phyloP scores from a whole-genome alignment of 2,329 filamentous ascomycete genomes.

The Ascochyta viciae-villosae region DNA sequence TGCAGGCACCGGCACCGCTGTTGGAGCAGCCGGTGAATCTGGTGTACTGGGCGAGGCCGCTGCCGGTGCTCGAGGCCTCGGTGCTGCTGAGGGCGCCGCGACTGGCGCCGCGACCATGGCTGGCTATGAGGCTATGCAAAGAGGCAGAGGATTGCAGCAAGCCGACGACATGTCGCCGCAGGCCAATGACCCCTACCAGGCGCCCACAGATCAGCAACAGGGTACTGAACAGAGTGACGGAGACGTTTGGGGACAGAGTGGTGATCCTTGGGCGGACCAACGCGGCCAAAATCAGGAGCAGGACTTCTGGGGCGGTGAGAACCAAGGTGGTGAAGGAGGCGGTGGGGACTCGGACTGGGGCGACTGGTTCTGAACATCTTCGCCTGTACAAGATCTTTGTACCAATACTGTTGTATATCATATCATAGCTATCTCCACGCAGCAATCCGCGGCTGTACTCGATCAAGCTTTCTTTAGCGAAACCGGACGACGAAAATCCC shows the following conservation, averaged over 20 bases:
- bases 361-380: slow-evolving; percentile 31
- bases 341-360: slow-evolving; percentile 32
- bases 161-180: slow-evolving; percentile 40
- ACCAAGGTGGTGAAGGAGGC: slow-evolving; percentile 45
- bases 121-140: slow-evolving; percentile 69
- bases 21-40: slow-evolving; percentile 52
- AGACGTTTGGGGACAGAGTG: slow-evolving; percentile 38
- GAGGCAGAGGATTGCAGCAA: slow-evolving; percentile 49
- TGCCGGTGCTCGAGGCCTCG: slow-evolving; percentile 48
- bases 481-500: neutral
- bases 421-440: neutral
- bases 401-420: slow-evolving; percentile 3
- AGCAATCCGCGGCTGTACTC: neutral
- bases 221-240: slow-evolving; percentile 24
- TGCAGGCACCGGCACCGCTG: slow-evolving; percentile 40
- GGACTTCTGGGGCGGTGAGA: slow-evolving; percentile 38
- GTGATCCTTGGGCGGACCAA: slow-evolving; percentile 36
- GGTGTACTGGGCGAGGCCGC: slow-evolving; percentile 58
- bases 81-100: slow-evolving; percentile 53
- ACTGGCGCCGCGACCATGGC: slow-evolving; percentile 66
- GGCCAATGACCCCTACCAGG: slow-evolving; percentile 30
- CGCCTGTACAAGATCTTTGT: slow-evolving; percentile 4
- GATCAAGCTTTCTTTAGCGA: slow-evolving; percentile 1
- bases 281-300: slow-evolving; percentile 25
- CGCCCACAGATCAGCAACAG: slow-evolving; percentile 29